phyloP scores from a whole-genome alignment of 345 rosid species.

The Salix arbutifolia region DNA sequence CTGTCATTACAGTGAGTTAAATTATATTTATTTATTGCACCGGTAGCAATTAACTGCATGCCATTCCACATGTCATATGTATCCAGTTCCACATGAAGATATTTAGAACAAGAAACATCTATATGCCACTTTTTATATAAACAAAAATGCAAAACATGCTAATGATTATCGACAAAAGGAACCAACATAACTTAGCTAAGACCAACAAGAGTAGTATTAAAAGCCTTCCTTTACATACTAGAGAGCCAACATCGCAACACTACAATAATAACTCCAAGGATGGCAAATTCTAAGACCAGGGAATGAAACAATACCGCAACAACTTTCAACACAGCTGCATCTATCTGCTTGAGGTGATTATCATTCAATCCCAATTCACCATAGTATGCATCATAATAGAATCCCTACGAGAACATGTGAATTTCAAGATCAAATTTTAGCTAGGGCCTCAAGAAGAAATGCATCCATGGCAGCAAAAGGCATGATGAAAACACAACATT shows the following conservation, averaged over 20 bases:
- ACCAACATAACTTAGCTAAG: background rate
- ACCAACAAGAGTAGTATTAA: background rate
- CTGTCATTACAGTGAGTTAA: background rate
- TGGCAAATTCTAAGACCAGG: background rate
- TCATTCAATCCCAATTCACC: slow-evolving; percentile 82
- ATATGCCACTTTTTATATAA: background rate
- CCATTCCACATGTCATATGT: background rate
- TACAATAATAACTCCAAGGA: background rate
- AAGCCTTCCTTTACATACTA: background rate
- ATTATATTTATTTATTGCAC: background rate
- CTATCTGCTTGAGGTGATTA: slow-evolving; percentile 79
- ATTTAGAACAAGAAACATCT: background rate
- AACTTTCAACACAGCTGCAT: slow-evolving; percentile 64
- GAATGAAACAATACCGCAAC: slow-evolving; percentile 51
- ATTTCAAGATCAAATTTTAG: slow-evolving; percentile 7
- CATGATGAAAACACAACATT: background rate
- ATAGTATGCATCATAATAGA: slow-evolving; percentile 95
- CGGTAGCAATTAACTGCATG: background rate
- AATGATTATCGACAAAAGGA: background rate
- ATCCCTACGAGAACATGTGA: slow-evolving; percentile 58
- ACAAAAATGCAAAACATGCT: background rate
- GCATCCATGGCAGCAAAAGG: background rate
- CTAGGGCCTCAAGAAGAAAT: background rate
- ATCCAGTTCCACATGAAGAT: background rate
- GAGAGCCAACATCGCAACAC: background rate